These are phyloP conservation scores for Termitomyces sp. DNA, from an alignment of 768 basidiomycete species.

Conservation along the genomic window DNA sequence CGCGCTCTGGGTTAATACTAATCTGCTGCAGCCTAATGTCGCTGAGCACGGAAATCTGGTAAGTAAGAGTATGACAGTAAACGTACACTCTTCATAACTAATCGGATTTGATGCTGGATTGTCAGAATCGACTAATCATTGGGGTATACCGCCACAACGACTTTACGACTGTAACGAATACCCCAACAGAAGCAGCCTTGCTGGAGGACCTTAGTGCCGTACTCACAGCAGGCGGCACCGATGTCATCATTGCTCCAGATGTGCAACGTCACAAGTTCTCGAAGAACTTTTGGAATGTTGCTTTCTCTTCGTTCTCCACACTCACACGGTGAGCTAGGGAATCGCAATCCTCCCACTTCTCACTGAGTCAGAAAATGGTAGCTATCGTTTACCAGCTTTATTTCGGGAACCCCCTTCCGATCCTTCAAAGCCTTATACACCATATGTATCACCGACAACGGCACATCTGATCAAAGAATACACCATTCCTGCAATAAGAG, in stretches of 20 bases:
- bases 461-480: constrained; percentile 37
- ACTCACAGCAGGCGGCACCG: constrained; percentile 45
- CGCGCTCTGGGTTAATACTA: constrained; percentile 53
- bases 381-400: constrained; percentile 45
- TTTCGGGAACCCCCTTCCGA: constrained; percentile 45
- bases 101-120: background rate
- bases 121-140: constrained; percentile 47
- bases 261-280: constrained; percentile 60
- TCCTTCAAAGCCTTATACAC: constrained; percentile 30
- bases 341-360: background rate
- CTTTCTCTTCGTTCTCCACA: constrained; percentile 50
- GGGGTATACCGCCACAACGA: constrained; percentile 54
- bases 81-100: background rate
- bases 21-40: constrained; percentile 41
- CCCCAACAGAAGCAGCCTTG: constrained; percentile 36
- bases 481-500: constrained; percentile 46
- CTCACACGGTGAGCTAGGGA: constrained; percentile 36
- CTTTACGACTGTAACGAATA: constrained; percentile 37
- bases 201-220: constrained; percentile 44
- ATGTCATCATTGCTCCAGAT: constrained; percentile 46
- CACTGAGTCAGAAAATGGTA: constrained; percentile 10
- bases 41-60: constrained; percentile 55
- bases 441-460: constrained; percentile 38
- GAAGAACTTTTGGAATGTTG: constrained; percentile 67
- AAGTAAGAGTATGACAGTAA: constrained; percentile 16